phyloP scores from a whole-genome alignment of 2,329 filamentous ascomycete genomes.

The Colletotrichum filicis region DNA sequence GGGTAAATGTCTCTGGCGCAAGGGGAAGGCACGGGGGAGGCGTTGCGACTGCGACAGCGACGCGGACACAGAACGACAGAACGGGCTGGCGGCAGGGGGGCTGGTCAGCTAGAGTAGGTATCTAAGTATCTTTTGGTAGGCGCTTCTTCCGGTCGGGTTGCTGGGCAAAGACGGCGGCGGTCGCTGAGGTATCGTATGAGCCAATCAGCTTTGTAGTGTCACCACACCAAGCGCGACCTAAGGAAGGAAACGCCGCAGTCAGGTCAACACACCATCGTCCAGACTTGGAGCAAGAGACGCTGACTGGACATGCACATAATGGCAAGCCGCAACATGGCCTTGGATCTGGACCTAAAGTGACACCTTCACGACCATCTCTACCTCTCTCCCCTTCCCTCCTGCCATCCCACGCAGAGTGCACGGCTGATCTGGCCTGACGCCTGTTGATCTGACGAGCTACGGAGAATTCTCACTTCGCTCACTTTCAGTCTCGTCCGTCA shows the following conservation, averaged over 20 bases:
- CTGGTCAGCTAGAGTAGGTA: not conserved
- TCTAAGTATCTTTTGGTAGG: slow-evolving; percentile 12
- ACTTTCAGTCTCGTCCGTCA: not conserved
- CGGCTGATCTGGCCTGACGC: not conserved
- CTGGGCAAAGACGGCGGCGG: slow-evolving; percentile 24
- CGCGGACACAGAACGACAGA: not conserved
- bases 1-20: slow-evolving; percentile 14
- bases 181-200: slow-evolving; percentile 19
- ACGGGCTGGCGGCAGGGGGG: slow-evolving; percentile 12
- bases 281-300: not conserved
- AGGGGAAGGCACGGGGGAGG: not conserved
- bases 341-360: slow-evolving; percentile 13
- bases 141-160: slow-evolving; percentile 31
- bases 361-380: slow-evolving; percentile 25
- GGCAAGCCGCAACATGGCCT: not conserved
- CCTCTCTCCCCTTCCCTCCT: not conserved
- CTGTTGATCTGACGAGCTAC: not conserved
- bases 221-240: slow-evolving; percentile 20
- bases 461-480: not conserved
- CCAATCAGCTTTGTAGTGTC: slow-evolving; percentile 28
- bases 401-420: slow-evolving; percentile 22
- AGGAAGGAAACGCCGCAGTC: not conserved
- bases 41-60: not conserved
- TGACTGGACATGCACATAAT: not conserved
- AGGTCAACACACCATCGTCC: slow-evolving; percentile 12